Conservation (phyloP, 495 filamentous ascomycete species). For the Filosporella fistucella region DNA sequence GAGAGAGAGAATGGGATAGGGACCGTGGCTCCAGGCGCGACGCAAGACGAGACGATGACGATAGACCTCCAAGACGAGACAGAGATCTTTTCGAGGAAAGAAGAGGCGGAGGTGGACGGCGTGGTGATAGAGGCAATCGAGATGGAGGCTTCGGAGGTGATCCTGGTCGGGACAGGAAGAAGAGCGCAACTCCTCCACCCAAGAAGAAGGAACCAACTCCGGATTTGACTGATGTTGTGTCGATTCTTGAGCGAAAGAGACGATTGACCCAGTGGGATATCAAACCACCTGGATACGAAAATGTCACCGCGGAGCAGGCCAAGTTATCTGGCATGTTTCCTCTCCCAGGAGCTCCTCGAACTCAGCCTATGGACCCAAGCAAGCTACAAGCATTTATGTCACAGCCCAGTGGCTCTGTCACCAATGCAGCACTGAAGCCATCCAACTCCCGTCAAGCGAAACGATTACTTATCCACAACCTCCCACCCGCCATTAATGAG, state of each 20-base stretch:
- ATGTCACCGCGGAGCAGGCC: slow-evolving; percentile 96
- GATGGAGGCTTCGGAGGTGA: slow-evolving; percentile 43
- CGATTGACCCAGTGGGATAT: slow-evolving; percentile 98
- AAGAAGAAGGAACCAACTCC: slow-evolving; percentile 95
- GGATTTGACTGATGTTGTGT: slow-evolving; percentile 79
- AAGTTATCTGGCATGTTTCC: slow-evolving; percentile 99
- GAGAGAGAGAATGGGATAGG: slow-evolving; percentile 67
- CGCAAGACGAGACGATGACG: slow-evolving; percentile 57
- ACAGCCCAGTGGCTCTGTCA: slow-evolving; percentile 71
- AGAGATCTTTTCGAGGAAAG: slow-evolving; percentile 63
- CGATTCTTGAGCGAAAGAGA: slow-evolving; percentile 77
- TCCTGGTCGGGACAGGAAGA: slow-evolving; percentile 60
- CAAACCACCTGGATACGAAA: slow-evolving; percentile 96
- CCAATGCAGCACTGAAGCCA: slow-evolving; percentile 78
- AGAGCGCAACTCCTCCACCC: slow-evolving; percentile 72
- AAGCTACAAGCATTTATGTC: slow-evolving; percentile 95
- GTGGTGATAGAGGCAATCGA: slow-evolving; percentile 37
- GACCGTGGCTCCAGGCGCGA: slow-evolving; percentile 56
- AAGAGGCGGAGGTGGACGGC: slow-evolving; percentile 44
- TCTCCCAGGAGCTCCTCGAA: slow-evolving; percentile 88
- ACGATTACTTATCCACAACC: slow-evolving; percentile 80
- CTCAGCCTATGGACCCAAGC: slow-evolving; percentile 93
- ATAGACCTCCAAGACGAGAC: slow-evolving; percentile 55
- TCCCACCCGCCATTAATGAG: slow-evolving; percentile 64
- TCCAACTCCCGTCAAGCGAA: slow-evolving; percentile 90